phyloP scores from a whole-genome alignment of 768 basidiomycete species.

The Boletus fagicola region DNA sequence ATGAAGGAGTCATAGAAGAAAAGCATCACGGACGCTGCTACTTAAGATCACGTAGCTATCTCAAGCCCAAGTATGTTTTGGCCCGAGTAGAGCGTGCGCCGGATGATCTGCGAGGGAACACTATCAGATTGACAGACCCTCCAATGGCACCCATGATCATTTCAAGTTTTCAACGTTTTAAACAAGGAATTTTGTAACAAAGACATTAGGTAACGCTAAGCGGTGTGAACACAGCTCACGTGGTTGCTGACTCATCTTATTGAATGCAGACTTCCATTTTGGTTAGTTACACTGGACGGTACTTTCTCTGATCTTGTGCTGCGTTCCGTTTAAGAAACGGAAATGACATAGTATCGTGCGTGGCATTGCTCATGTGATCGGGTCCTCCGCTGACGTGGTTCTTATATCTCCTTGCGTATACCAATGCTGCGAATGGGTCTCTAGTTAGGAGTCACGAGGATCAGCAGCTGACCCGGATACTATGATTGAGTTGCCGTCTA shows the following conservation, averaged over 20 bases:
- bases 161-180: background rate
- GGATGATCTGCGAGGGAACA: too few relatives aligned
- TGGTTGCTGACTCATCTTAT: background rate
- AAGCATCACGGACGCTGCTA: background rate
- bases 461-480: background rate
- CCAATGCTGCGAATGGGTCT: background rate
- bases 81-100: background rate
- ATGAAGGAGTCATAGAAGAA: background rate
- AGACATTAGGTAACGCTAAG: background rate
- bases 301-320: background rate
- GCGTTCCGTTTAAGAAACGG: background rate
- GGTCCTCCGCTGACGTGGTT: background rate
- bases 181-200: background rate
- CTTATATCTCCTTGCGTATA: background rate
- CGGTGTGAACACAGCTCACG: background rate
- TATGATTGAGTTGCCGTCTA: background rate
- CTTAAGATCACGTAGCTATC: background rate
- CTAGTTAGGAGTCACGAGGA: background rate
- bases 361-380: background rate
- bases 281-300: background rate
- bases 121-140: too few relatives aligned
- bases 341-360: background rate
- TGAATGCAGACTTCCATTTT: background rate
- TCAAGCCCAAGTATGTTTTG: background rate
- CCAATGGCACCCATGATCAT: background rate